A percentile compares a stretch with the other conserved stretches of the same genome.
Conservation (phyloP, 306 rosid genomes). For the Malus fusca region DNA sequence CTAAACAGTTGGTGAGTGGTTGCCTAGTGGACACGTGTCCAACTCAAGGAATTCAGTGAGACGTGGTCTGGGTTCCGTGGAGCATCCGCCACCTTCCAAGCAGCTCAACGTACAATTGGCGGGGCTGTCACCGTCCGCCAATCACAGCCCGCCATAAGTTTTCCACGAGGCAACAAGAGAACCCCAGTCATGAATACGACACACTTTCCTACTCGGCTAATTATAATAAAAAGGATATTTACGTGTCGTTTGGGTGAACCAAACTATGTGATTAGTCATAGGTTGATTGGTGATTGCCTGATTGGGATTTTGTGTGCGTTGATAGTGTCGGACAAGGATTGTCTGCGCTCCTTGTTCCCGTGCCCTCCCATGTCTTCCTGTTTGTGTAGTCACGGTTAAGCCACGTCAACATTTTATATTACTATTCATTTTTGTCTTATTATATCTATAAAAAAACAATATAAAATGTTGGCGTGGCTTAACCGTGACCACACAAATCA, state of each 20-base stretch:
- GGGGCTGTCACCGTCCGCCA: constrained; percentile 1
- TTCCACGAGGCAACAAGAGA: constrained; percentile 17
- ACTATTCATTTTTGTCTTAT: no score
- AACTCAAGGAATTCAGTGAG: neutral
- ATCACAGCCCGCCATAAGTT: constrained; percentile 23
- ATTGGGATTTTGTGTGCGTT: neutral
- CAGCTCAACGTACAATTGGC: constrained; percentile 8
- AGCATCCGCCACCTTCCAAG: constrained; percentile 4
- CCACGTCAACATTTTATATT: no score
- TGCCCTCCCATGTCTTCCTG: no score
- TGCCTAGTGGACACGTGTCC: neutral
- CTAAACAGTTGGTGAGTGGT: neutral
- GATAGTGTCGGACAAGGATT: no score
- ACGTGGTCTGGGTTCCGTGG: constrained; percentile 17
- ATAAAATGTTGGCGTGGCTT: no score
- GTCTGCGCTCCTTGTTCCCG: no score
- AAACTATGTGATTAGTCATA: neutral
- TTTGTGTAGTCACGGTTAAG: no score
- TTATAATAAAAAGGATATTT: neutral
- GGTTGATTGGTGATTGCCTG: neutral
- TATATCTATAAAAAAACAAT: no score
- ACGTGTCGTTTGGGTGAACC: neutral
- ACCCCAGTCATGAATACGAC: neutral
- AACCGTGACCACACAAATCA: no score
- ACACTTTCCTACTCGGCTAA: neutral